Evolutionary conservation across 768 basidiomycete genomes (phyloP).

Genomic region (Mycena crocata): DNA sequence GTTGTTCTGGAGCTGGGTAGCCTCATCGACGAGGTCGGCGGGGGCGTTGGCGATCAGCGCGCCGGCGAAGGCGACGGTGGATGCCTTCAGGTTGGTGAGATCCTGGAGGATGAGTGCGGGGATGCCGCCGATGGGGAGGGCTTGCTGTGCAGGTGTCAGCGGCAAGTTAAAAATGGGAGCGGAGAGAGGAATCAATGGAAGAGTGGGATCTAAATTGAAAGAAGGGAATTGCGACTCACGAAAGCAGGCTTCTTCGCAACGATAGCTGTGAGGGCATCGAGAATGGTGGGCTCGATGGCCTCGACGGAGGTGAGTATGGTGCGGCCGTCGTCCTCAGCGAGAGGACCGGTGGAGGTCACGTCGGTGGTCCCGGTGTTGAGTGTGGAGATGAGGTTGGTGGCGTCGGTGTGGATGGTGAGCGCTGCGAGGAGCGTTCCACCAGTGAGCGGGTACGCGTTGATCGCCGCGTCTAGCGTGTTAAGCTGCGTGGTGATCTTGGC

Average conservation of each 20-base stretch:
- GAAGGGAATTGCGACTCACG: background rate
- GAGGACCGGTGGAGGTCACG: conserved; percentile 24
- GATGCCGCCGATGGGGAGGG: conserved; percentile 38
- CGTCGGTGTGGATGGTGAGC: conserved; percentile 41
- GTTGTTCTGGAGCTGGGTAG: conserved; percentile 9
- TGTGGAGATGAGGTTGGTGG: conserved; percentile 32
- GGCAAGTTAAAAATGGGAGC: background rate
- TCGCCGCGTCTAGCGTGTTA: conserved; percentile 42
- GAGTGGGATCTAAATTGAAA: background rate
- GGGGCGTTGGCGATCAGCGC: conserved; percentile 16
- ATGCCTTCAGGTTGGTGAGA: conserved; percentile 38
- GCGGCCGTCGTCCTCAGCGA: conserved; percentile 38
- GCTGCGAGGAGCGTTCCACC: conserved; percentile 37
- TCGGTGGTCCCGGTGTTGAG: conserved; percentile 44
- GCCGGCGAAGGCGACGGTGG: conserved; percentile 39
- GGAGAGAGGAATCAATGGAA: background rate
- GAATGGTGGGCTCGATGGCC: conserved; percentile 37
- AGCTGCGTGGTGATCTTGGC: conserved; percentile 39
- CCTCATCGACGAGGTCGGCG: conserved; percentile 26
- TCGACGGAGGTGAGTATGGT: conserved; percentile 32
- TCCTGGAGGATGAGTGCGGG: conserved; percentile 42
- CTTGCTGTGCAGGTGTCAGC: too few relatives aligned
- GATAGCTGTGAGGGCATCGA: conserved; percentile 34
- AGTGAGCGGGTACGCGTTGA: conserved; percentile 44
- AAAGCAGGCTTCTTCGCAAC: conserved; percentile 38